phyloP scores from a whole-genome alignment of 2,329 filamentous ascomycete genomes.

The Colletotrichum australisinense region DNA sequence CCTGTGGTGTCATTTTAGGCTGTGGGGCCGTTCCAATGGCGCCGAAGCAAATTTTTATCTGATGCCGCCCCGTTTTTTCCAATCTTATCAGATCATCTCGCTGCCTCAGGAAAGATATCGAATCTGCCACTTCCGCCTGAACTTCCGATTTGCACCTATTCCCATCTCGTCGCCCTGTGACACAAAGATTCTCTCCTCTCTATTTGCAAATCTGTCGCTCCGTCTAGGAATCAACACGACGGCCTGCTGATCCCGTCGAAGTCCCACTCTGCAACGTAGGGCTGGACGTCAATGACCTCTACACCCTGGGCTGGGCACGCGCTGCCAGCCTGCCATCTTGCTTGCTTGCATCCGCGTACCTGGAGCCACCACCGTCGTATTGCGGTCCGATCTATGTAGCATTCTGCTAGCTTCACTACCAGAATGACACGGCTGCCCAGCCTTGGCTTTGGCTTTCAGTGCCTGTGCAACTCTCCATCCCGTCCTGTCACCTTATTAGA shows the following conservation, averaged over 20 bases:
- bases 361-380: not conserved
- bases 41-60: conserved; percentile 29
- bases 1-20: conserved; percentile 2
- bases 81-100: conserved; percentile 37
- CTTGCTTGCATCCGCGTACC: not conserved
- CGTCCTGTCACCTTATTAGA: not conserved
- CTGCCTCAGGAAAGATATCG: not conserved
- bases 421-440: not conserved
- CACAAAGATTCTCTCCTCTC: too few relatives aligned
- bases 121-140: not conserved
- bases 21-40: conserved; percentile 16
- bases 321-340: too few relatives aligned
- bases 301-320: not conserved
- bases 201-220: not conserved
- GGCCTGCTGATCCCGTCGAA: not conserved
- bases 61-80: conserved; percentile 24
- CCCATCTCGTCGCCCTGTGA: not conserved
- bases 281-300: not conserved
- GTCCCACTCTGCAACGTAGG: not conserved
- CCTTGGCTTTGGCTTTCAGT: not conserved
- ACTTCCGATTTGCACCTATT: not conserved
- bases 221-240: not conserved
- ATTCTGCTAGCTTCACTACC: not conserved
- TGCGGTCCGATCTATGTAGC: not conserved
- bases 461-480: not conserved